Conservation (phyloP, 1,139 yeast genomes). For the Zygosaccharomyces pseudobailii region DNA sequence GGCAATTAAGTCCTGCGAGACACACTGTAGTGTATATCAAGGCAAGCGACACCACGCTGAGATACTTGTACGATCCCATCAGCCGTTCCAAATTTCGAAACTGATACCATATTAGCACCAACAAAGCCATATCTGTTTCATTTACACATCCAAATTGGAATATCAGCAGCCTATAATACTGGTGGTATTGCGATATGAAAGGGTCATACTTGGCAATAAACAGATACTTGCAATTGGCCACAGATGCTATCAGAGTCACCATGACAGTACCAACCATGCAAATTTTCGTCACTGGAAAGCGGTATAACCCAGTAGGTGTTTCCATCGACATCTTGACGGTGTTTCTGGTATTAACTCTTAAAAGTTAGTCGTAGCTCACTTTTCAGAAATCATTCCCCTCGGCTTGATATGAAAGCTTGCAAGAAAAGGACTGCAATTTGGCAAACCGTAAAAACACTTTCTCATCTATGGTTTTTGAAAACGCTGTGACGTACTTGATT, state of each 20-base stretch:
- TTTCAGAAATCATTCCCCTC: neutral
- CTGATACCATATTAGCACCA: constrained; percentile 31
- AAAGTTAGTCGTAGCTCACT: neutral
- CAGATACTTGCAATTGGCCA: constrained; percentile 27
- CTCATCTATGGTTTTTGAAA: neutral
- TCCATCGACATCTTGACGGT: constrained; percentile 26
- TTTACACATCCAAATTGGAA: constrained; percentile 30
- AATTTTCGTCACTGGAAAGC: constrained; percentile 29
- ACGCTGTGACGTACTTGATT: neutral
- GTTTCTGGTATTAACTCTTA: neutral
- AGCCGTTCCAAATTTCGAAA: constrained; percentile 30
- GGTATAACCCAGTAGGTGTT: constrained; percentile 26
- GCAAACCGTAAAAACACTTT: neutral
- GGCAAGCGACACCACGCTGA: constrained; percentile 25
- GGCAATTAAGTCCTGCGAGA: constrained; percentile 13
- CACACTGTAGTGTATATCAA: constrained; percentile 24
- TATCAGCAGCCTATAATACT: constrained; percentile 24
- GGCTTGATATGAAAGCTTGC: neutral
- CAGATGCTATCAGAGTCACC: constrained; percentile 28
- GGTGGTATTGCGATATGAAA: constrained; percentile 28
- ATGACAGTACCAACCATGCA: constrained; percentile 26
- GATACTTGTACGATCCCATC: constrained; percentile 31
- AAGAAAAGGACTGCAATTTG: neutral
- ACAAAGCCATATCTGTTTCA: constrained; percentile 30
- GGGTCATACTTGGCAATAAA: constrained; percentile 30